Percentiles rank a stretch among this genome's conserved stretches.
Conservation (phyloP, 2,329 filamentous ascomycete genomes). For the Neonectria magnoliae region DNA sequence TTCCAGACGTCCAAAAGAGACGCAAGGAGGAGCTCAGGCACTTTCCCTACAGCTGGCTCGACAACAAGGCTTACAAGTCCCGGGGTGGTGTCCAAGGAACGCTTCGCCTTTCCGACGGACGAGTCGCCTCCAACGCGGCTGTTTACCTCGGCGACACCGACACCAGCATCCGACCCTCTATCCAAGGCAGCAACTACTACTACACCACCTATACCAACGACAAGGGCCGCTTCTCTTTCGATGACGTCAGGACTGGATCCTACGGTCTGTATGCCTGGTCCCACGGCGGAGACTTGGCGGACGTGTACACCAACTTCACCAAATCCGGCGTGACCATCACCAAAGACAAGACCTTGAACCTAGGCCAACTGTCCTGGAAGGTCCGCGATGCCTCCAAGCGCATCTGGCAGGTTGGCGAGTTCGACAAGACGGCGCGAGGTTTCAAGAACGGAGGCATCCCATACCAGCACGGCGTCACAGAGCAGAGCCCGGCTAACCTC, state of each 20-base stretch:
- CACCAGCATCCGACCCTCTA: conserved; percentile 17
- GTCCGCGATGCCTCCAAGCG: conserved; percentile 16
- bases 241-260: conserved; percentile 18
- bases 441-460: conserved; percentile 26
- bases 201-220: conserved; percentile 27
- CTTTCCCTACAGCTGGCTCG: conserved; percentile 25
- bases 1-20: conserved; percentile 3
- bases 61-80: conserved; percentile 13
- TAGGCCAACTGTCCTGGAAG: conserved; percentile 18
- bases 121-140: conserved; percentile 19
- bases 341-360: conserved; percentile 21
- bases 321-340: conserved; percentile 15
- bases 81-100: conserved; percentile 23
- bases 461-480: conserved; percentile 24
- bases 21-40: conserved; percentile 18
- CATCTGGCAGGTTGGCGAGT: conserved; percentile 26
- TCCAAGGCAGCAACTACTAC: conserved; percentile 36
- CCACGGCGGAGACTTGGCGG: conserved; percentile 22
- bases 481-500: conserved; percentile 25
- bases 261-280: conserved; percentile 24
- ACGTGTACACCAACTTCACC: conserved; percentile 28
- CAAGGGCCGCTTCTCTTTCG: conserved; percentile 22
- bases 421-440: conserved; percentile 25
- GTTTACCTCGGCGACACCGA: conserved; percentile 20
- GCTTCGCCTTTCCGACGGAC: conserved; percentile 23